Evolutionary conservation across 106 monocot genomes (phyloP).

Genomic region (Ottelia alismoides): DNA sequence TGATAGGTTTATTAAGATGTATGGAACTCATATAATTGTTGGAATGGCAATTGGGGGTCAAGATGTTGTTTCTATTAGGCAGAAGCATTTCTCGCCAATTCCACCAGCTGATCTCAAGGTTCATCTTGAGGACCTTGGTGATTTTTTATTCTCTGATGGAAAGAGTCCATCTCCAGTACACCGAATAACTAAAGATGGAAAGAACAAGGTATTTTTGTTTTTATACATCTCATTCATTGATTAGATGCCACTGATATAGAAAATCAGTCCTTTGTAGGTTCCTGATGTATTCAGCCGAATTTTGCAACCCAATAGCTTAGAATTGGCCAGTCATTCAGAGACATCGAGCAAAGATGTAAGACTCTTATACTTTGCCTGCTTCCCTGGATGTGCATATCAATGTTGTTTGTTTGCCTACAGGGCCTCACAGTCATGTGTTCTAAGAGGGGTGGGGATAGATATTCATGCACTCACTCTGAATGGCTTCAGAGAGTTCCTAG

Average conservation of each 20-base stretch:
- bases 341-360: conserved; percentile 88
- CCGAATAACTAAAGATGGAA: conserved; percentile 52
- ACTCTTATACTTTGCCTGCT: too few relatives aligned
- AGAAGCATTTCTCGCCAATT: conserved; percentile 53
- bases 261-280: conserved; percentile 22
- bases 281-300: conserved; percentile 76
- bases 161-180: conserved; percentile 58
- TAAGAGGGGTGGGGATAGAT: conserved; percentile 73
- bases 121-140: conserved; percentile 84
- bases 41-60: conserved; percentile 74
- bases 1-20: conserved; percentile 74
- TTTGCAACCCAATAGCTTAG: conserved; percentile 62
- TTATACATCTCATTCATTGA: too few relatives aligned
- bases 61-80: conserved; percentile 68
- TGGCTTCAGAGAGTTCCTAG: conserved; percentile 79
- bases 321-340: conserved; percentile 52
- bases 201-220: conserved; percentile 38
- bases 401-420: conserved; percentile 22
- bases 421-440: conserved; percentile 78
- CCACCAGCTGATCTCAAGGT: conserved; percentile 57
- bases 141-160: conserved; percentile 79
- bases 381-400: too few relatives aligned
- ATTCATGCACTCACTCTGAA: conserved; percentile 39
- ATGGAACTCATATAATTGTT: conserved; percentile 89
- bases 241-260: conserved; percentile 3